phyloP scores from a whole-genome alignment of 371 early-diverging fungal species.

The Mucor velutinosus region DNA sequence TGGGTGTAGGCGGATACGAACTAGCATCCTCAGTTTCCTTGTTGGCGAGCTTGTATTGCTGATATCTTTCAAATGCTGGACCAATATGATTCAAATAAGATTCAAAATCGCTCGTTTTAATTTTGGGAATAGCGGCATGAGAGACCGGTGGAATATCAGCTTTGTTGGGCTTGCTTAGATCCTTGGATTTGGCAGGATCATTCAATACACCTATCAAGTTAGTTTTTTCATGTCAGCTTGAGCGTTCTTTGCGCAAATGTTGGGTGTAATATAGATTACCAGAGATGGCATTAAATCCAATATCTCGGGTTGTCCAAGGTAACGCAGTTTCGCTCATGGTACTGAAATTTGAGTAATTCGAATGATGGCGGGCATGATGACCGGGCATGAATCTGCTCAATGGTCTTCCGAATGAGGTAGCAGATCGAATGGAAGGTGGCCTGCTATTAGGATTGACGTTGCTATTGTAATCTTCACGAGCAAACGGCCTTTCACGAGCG shows the following conservation, averaged over 20 bases:
- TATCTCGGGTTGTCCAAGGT: conserved; percentile 67
- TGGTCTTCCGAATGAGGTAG: conserved; percentile 41
- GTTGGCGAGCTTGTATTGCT: conserved; percentile 45
- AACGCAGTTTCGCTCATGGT: conserved; percentile 65
- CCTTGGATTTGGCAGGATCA: conserved; percentile 56
- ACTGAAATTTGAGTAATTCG: conserved; percentile 58
- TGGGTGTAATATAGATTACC: conserved; percentile 21
- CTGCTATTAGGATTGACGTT: conserved; percentile 26
- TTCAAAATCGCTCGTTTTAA: conserved; percentile 68
- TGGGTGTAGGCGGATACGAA: background rate
- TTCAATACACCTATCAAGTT: conserved; percentile 54
- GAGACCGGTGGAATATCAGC: conserved; percentile 72
- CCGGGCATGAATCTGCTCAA: conserved; percentile 28
- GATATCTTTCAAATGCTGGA: conserved; percentile 66
- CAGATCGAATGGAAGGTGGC: conserved; percentile 48
- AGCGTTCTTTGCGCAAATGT: background rate
- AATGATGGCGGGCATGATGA: conserved; percentile 51
- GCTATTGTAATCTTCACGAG: conserved; percentile 31
- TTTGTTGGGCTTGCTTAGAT: conserved; percentile 50
- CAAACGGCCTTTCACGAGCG: conserved; percentile 41
- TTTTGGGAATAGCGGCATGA: conserved; percentile 64
- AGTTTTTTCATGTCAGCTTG: background rate
- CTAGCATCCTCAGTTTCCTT: background rate
- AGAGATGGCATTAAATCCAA: conserved; percentile 65
- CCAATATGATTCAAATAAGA: conserved; percentile 63